Evolutionary conservation across 805 yeast genomes (phyloP).

Genomic region (Ogataea thermomethanolica): DNA sequence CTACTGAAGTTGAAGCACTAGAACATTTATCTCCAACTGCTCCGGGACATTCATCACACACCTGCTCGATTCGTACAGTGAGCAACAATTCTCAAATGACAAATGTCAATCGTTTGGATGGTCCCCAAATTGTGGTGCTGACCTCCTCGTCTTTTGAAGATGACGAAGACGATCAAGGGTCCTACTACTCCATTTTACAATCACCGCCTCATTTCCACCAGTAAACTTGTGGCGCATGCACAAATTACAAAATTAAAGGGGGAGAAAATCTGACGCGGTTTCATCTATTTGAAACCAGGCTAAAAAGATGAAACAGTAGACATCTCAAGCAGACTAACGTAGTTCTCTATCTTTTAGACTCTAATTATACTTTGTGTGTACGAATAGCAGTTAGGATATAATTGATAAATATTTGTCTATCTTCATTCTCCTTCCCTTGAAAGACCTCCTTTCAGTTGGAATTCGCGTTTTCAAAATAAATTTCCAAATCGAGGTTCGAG

Average conservation of each 20-base stretch:
- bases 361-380: too few relatives aligned
- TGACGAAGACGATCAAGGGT: slow-evolving; percentile 6
- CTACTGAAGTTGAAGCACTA: background rate
- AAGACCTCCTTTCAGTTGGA: slow-evolving; percentile 8
- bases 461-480: slow-evolving; percentile 10
- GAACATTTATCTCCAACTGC: background rate
- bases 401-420: too few relatives aligned
- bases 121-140: background rate
- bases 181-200: slow-evolving; percentile 8
- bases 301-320: slow-evolving; percentile 4
- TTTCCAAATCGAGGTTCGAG: slow-evolving; percentile 8
- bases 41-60: background rate
- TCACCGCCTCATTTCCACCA: slow-evolving; percentile 10
- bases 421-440: slow-evolving; percentile 3
- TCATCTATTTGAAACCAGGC: slow-evolving; percentile 3
- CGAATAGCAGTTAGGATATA: too few relatives aligned
- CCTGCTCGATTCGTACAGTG: slow-evolving; percentile 1
- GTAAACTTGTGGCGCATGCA: background rate
- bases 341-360: too few relatives aligned
- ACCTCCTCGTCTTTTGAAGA: background rate
- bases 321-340: too few relatives aligned
- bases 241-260: slow-evolving; percentile 1
- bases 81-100: background rate
- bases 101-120: background rate
- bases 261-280: slow-evolving; percentile 5